phyloP scores from a whole-genome alignment of 352 stramenopile genomes.

The Pythium sp. region DNA sequence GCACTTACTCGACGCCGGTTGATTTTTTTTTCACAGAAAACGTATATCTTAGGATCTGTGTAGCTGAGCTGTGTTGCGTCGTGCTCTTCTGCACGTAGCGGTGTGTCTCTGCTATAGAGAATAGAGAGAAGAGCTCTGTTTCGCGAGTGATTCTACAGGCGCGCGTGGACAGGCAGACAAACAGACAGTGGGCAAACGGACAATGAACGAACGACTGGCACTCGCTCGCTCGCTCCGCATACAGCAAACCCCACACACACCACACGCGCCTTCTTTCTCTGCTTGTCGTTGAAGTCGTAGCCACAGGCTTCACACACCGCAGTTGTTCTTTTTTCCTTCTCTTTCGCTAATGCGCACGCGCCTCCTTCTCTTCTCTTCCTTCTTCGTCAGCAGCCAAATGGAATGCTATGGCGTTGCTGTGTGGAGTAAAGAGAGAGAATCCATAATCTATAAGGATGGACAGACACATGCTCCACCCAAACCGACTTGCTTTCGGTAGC shows the following conservation, averaged over 20 bases:
- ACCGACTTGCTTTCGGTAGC: not conserved
- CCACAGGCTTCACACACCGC: not conserved
- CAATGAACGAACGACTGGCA: not conserved
- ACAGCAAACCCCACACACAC: not conserved
- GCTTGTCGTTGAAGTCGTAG: not conserved
- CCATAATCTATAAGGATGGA: not conserved
- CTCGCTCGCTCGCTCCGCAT: not conserved
- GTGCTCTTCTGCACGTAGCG: not conserved
- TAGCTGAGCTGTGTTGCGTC: not conserved
- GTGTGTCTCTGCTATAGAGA: not conserved
- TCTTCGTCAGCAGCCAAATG: not conserved
- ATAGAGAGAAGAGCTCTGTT: not conserved
- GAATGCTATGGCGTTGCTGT: not conserved
- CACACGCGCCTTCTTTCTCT: not conserved
- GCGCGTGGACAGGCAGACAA: not conserved
- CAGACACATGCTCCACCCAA: not conserved
- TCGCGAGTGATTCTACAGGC: not conserved
- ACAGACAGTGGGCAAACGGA: not conserved
- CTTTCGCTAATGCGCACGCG: not conserved
- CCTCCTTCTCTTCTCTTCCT: not conserved
- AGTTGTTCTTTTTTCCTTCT: conserved; percentile 3
- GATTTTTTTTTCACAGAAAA: not conserved
- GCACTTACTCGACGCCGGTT: not conserved
- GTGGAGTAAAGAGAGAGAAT: not conserved
- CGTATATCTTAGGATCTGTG: not conserved